Percentiles rank a stretch among this genome's conserved stretches.
Conservation (phyloP, 306 rosid genomes). For the Cicer pinnatifidum region DNA sequence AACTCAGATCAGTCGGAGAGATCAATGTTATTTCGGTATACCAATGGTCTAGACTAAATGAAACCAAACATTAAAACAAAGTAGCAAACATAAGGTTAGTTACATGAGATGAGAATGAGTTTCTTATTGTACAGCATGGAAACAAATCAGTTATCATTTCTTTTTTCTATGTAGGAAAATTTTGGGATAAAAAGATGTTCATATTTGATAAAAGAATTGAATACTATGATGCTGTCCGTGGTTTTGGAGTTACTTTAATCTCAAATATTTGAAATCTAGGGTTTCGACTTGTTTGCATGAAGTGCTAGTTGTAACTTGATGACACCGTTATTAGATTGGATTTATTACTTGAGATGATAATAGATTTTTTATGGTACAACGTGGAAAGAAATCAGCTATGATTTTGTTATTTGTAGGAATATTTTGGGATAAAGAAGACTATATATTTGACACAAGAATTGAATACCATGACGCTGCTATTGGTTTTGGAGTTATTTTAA, state of each 20-base stretch:
- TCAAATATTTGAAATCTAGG: conserved; percentile 4
- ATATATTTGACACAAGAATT: neutral
- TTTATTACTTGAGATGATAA: neutral
- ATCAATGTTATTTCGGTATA: too few relatives aligned
- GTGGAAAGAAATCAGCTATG: neutral
- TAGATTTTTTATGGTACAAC: neutral
- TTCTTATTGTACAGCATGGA: neutral
- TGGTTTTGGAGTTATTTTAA: too few relatives aligned
- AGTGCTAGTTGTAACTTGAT: neutral
- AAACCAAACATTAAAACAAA: too few relatives aligned
- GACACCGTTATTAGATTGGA: neutral
- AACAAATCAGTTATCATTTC: neutral
- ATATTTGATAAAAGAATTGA: neutral
- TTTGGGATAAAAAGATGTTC: neutral
- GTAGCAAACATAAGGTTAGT: neutral
- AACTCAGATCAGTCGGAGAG: too few relatives aligned
- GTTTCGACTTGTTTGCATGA: neutral
- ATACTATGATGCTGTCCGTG: neutral
- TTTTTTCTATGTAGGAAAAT: neutral
- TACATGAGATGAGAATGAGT: neutral
- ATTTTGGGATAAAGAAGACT: neutral
- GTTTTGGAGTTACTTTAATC: neutral
- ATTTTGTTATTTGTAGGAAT: neutral
- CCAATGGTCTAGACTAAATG: too few relatives aligned
- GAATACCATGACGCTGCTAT: neutral